Evolutionary conservation across 2,329 filamentous ascomycete genomes (phyloP), one percentile per base, ranked within the genome.

Genomic region (Rhinocladiella similis): DNA sequence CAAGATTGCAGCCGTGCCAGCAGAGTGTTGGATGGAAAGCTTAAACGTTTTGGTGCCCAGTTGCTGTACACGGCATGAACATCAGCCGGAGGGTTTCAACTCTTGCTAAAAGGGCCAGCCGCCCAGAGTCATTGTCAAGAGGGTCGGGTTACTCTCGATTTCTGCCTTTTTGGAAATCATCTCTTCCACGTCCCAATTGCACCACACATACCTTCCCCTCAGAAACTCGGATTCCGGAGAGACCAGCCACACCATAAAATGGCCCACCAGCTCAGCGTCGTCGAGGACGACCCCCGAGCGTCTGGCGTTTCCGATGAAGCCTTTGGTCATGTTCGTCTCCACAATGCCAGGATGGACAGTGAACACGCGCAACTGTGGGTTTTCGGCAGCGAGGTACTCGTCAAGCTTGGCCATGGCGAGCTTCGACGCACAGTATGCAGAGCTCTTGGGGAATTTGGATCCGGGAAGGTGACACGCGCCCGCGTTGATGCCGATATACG

Each of bases 141-240:
- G 47, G 5, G 48, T 7, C 10, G 53, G 52, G 41, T 57, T 45
- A 2, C 20, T 53, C 33, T 56, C 49, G 36, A 79, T 67, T 57
- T 75, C 70, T 27, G 68, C 65, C 3, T 69, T 71, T 33, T 66
- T 64, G 0, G 68, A 66, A 61, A 76, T 75, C 29, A 82, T 57
- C 58, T 77, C 74, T n/a, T 73, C 67, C 3, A 76, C 73, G 66
- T 77, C 74, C 73, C 73, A 76, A 33, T 72, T 69, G 1, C 68
- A 66, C 66, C 69, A 73, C 5, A 74, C 62, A 56, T 65, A 70
- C 10, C 71, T 64, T 1, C 73, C 74, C 56, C 71, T 69, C 22
- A 77, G 56, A 49, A 76, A 77, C 0, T 65, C 63, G 1, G 71
- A 72, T 61, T 78, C 72, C 2, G 68, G 57, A 14, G 67, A 69